phyloP scores from a whole-genome alignment of 139 green algal genomes.

The Chlorella sp. region DNA sequence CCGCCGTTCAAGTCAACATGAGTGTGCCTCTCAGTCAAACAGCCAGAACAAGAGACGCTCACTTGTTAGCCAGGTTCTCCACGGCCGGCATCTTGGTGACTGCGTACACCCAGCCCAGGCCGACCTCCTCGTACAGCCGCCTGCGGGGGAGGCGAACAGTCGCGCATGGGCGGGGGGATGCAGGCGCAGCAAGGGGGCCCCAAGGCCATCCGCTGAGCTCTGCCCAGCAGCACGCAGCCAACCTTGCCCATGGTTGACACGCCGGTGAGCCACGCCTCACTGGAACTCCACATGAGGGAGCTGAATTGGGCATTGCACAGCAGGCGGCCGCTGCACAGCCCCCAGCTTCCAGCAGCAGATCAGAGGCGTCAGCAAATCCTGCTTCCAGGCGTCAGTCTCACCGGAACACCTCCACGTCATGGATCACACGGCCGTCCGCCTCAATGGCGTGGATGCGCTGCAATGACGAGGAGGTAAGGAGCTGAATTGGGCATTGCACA shows the following conservation, averaged over 20 bases:
- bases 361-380: no score
- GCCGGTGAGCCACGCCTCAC: background rate
- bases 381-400: background rate
- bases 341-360: no score
- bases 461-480: constrained; percentile 63
- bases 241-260: no score
- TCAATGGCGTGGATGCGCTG: constrained; percentile 89
- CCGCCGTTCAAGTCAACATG: no score
- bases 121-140: constrained; percentile 89
- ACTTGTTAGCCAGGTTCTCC: constrained; percentile 22
- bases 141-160: constrained; percentile 64
- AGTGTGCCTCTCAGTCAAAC: background rate
- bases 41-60: background rate
- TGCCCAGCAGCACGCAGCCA: no score
- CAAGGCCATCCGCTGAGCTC: no score
- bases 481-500: background rate
- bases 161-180: constrained; percentile 62
- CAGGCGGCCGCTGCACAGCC: background rate
- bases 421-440: constrained; percentile 77
- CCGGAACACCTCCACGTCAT: background rate
- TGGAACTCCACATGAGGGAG: background rate
- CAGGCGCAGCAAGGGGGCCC: background rate
- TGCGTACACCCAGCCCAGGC: constrained; percentile 92
- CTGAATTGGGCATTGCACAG: background rate
- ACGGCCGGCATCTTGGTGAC: constrained; percentile 5